phyloP scores from a whole-genome alignment of 306 rosid species.

The Purshia tridentata region DNA sequence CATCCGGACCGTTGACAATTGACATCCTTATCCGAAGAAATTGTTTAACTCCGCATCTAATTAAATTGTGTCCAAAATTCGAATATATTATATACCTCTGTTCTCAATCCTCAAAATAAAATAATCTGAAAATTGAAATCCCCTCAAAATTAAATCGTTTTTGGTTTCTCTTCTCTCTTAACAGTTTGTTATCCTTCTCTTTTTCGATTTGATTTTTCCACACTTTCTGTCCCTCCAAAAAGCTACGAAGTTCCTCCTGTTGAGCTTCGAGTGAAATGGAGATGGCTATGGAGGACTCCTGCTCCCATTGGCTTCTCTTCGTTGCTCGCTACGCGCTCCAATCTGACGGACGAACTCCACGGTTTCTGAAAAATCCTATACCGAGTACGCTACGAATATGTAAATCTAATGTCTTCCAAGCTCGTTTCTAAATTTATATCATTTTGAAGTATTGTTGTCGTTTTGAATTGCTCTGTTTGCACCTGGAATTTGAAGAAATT shows the following conservation, averaged over 20 bases:
- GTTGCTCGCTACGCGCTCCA: slow-evolving; percentile 40
- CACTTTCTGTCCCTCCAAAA: slow-evolving; percentile 19
- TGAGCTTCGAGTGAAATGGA: slow-evolving; percentile 46
- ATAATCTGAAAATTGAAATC: too few relatives aligned
- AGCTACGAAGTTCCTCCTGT: background rate
- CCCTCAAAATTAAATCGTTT: too few relatives aligned
- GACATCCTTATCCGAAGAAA: too few relatives aligned
- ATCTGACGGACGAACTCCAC: slow-evolving; percentile 55
- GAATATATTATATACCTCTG: too few relatives aligned
- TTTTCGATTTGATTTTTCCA: slow-evolving; percentile 8
- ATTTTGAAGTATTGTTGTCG: background rate
- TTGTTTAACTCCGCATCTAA: too few relatives aligned
- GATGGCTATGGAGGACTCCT: slow-evolving; percentile 66
- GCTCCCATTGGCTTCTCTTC: slow-evolving; percentile 46
- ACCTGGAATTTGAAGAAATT: slow-evolving; percentile 26
- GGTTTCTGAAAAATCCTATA: slow-evolving; percentile 51
- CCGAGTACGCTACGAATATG: slow-evolving; percentile 57
- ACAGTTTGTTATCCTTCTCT: background rate
- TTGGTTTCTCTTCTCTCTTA: too few relatives aligned
- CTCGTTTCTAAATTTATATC: slow-evolving; percentile 26
- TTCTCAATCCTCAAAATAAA: too few relatives aligned
- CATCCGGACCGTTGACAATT: too few relatives aligned
- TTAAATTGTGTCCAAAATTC: too few relatives aligned
- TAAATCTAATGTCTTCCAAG: slow-evolving; percentile 34
- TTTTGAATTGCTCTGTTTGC: slow-evolving; percentile 25